phyloP scores from a whole-genome alignment of 371 early-diverging fungal genomes.

The Mucor irregularis region DNA sequence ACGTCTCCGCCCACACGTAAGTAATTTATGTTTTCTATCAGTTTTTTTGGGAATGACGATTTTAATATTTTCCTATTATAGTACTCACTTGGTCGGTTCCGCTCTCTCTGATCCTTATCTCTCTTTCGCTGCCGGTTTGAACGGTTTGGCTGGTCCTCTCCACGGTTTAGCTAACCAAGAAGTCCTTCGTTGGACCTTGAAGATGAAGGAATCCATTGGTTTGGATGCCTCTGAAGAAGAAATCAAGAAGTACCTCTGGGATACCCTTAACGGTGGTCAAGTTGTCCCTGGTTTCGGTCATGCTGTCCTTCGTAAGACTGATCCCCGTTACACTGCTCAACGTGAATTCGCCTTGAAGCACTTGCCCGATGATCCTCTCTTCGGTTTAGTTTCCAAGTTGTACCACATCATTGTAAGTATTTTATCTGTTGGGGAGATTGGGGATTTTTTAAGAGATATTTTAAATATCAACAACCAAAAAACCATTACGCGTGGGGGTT shows the following conservation, averaged over 20 bases:
- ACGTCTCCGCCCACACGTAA: constrained; percentile 93
- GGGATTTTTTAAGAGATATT: too few species aligned
- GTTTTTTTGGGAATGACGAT: too few species aligned
- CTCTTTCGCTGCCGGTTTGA: constrained; percentile 95
- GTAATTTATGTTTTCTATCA: constrained; percentile 6
- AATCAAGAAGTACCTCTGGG: constrained; percentile 96
- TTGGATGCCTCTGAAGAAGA: constrained; percentile 86
- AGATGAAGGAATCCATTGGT: constrained; percentile 89
- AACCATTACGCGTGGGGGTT: too few species aligned
- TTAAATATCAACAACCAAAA: too few species aligned
- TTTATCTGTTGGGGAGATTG: not conserved
- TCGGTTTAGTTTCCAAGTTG: constrained; percentile 93
- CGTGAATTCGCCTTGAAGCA: constrained; percentile 98
- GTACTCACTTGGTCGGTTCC: constrained; percentile 93
- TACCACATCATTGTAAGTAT: constrained; percentile 86
- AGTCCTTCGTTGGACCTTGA: constrained; percentile 95
- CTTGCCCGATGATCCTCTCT: constrained; percentile 94
- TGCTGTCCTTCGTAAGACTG: constrained; percentile 95
- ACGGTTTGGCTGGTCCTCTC: constrained; percentile 98
- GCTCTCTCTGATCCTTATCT: constrained; percentile 98
- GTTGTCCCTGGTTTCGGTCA: constrained; percentile 99
- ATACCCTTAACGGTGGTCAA: constrained; percentile 92
- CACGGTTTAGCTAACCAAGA: constrained; percentile 99
- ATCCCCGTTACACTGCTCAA: constrained; percentile 98
- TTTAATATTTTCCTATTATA: constrained; percentile 14